A percentile compares a stretch with the other conserved stretches of the same genome.
Conservation (phyloP, 2,329 filamentous ascomycete species). For the Trichophyton benhamiae region DNA sequence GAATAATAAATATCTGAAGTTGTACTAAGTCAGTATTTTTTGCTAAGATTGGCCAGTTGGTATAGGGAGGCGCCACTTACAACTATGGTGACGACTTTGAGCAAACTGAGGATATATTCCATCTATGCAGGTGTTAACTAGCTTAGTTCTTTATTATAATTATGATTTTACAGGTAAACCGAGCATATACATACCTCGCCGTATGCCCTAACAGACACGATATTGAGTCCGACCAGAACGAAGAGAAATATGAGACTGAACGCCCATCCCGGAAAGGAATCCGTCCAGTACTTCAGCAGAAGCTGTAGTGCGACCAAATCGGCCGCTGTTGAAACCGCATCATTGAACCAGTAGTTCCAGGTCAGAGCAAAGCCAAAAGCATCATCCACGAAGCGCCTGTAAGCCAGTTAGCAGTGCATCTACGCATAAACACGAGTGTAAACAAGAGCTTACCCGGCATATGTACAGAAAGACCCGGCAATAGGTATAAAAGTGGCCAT, state of each 20-base stretch:
- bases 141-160: background rate
- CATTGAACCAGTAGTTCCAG: conserved; percentile 51
- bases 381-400: conserved; percentile 34
- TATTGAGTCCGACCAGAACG: conserved; percentile 41
- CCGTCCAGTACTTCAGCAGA: conserved; percentile 49
- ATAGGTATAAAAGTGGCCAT: conserved; percentile 48
- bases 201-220: conserved; percentile 43
- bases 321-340: conserved; percentile 48
- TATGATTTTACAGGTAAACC: background rate
- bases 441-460: conserved; percentile 34
- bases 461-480: conserved; percentile 44
- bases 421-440: background rate
- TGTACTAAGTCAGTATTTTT: conserved; percentile 6
- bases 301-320: conserved; percentile 50
- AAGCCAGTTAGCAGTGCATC: background rate
- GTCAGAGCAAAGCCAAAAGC: conserved; percentile 34
- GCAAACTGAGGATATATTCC: conserved; percentile 32
- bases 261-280: conserved; percentile 51
- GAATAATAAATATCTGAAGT: conserved; percentile 46
- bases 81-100: conserved; percentile 32
- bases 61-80: conserved; percentile 22
- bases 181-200: conserved; percentile 34
- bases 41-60: background rate
- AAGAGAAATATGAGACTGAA: conserved; percentile 51
- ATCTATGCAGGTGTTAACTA: conserved; percentile 17